phyloP scores from a whole-genome alignment of 2,329 filamentous ascomycete genomes.

The Niveomyces coronatus region DNA sequence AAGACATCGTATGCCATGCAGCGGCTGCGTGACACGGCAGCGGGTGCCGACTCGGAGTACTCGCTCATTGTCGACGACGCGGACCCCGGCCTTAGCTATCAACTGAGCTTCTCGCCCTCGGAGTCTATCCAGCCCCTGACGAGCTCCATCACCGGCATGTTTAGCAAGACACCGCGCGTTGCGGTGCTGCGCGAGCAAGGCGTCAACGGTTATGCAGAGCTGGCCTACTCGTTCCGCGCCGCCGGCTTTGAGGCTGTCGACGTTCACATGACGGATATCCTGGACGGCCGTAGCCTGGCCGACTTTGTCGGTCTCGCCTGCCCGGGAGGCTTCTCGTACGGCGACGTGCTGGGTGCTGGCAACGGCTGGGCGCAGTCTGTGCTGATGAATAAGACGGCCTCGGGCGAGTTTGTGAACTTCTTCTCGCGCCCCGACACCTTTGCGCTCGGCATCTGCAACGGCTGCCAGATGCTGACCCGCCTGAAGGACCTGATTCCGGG shows the following conservation, averaged over 20 bases:
- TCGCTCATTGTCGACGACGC: conserved; percentile 60
- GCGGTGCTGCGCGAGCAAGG: conserved; percentile 93
- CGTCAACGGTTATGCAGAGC: conserved; percentile 92
- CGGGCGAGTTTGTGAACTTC: conserved; percentile 72
- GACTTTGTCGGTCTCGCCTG: conserved; percentile 83
- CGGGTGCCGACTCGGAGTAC: conserved; percentile 77
- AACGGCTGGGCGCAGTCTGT: conserved; percentile 95
- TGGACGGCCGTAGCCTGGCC: conserved; percentile 66
- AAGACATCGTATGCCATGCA: conserved; percentile 88
- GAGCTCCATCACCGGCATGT: conserved; percentile 36
- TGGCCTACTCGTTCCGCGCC: conserved; percentile 90
- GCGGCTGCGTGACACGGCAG: conserved; percentile 76
- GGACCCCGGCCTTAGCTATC: conserved; percentile 78
- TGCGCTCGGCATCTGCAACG: conserved; percentile 89
- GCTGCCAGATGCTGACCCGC: conserved; percentile 86
- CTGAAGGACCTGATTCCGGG: conserved; percentile 74
- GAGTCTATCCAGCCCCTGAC: conserved; percentile 60
- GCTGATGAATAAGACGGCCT: conserved; percentile 66
- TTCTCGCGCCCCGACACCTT: conserved; percentile 87
- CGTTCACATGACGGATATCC: conserved; percentile 93
- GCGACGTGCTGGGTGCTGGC: conserved; percentile 77
- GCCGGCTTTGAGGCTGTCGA: conserved; percentile 89
- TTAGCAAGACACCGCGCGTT: conserved; percentile 59
- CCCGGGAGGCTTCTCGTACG: conserved; percentile 96
- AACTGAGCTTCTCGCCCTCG: conserved; percentile 67